Base-by-base conservation (phyloP, 768 basidiomycete species). In the Lactarius indigo region DNA sequence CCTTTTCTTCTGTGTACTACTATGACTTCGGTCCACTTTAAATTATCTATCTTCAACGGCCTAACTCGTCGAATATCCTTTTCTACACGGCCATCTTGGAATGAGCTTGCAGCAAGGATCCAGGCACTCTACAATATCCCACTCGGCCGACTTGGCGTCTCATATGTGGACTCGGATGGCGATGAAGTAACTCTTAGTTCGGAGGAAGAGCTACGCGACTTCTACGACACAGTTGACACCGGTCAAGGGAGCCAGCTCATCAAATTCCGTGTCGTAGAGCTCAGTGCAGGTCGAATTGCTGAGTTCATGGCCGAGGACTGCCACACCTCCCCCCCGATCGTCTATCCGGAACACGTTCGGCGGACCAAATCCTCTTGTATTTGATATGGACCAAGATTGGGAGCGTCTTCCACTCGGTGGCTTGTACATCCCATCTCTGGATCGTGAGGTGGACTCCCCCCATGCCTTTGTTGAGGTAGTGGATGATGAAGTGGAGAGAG, bases 171-270 rank as follows among this genome's bases (percentile, higher is more conserved):
- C 75, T 74, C 74, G 37, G 91, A 93, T 72, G 82, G 84, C 44
- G 92, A 93, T 72, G 85, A 88, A 66, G 85, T 94, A 68, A 92
- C 91, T 13, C 79, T 92, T 64, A 90, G 85, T 75, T 85, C 91
- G 4, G 81, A 91, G 63, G 87, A 87, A 39, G 92, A 94, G 75
- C 83, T 93, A n/a, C 81, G 83, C 63, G 90, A 92, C 65, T 90
- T 83, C 73, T 92, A 89, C 73, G 72, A 73, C 33, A 77, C 65
- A 63, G 76, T 69, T 68, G 42, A 66, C 23, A 66, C 26, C 64
- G 41, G 72, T 54, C 65, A 57, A 30, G 56, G 44, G 23, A 57
- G 50, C 35, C 73, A 78, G 26, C 65, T 76, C 30, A 78, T 88
- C 76, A 89, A 85, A 76, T 84, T 94, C 70, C 76, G 76, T 23